These are phyloP conservation scores for Volutella citrinella DNA, from an alignment of 2,329 filamentous ascomycete genomes.

Conservation along the genomic window DNA sequence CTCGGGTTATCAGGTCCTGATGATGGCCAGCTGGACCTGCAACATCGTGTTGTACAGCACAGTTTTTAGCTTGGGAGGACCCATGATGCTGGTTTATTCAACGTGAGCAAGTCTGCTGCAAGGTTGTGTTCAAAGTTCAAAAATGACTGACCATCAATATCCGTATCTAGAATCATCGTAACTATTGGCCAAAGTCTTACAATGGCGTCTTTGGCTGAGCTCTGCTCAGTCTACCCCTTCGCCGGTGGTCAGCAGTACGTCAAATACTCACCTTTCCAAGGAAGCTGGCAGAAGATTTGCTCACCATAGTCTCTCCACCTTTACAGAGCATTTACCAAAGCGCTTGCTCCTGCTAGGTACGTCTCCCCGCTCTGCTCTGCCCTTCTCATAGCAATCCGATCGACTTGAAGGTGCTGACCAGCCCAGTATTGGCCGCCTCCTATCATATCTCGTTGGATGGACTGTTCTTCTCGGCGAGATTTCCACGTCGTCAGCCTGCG, in stretches of 20 bases:
- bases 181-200: slow-evolving; percentile 6
- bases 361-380: too few relatives aligned
- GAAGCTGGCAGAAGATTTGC: not conserved
- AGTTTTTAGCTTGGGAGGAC: slow-evolving; percentile 10
- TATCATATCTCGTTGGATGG: slow-evolving; percentile 10
- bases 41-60: slow-evolving; percentile 9
- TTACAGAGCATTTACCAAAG: not conserved
- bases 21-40: slow-evolving; percentile 13
- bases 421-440: not conserved
- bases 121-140: too few relatives aligned
- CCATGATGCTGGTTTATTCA: slow-evolving; percentile 5
- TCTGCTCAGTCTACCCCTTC: slow-evolving; percentile 7
- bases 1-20: slow-evolving; percentile 15
- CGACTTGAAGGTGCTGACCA: slow-evolving; percentile 4
- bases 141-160: not conserved
- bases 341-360: not conserved
- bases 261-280: too few relatives aligned
- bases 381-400: too few relatives aligned
- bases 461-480: slow-evolving; percentile 7
- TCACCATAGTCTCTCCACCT: not conserved
- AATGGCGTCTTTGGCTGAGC: slow-evolving; percentile 12
- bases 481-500: slow-evolving; percentile 4
- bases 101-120: slow-evolving; percentile 2
- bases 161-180: slow-evolving; percentile 7
- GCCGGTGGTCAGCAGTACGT: slow-evolving; percentile 10